These are phyloP conservation scores for Microthlaspi erraticum DNA, from an alignment of 345 rosid genomes.

Conservation along the genomic window DNA sequence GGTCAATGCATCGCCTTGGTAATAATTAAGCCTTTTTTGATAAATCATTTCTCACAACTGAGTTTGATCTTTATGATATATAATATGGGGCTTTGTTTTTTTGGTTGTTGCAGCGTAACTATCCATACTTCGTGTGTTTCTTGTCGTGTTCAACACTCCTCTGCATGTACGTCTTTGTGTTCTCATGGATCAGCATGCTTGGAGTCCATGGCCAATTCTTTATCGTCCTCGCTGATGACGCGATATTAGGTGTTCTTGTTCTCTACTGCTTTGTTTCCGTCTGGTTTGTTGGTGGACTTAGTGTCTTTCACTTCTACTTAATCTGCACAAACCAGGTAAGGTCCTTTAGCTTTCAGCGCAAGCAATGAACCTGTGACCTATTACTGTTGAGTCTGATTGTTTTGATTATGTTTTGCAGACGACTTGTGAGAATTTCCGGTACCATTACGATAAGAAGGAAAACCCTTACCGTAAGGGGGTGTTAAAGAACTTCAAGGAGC, in stretches of 20 bases:
- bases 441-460: conserved; percentile 71
- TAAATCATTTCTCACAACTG: conserved; percentile 12
- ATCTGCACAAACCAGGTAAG: conserved; percentile 78
- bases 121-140: conserved; percentile 73
- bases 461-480: conserved; percentile 61
- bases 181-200: conserved; percentile 67
- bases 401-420: conserved; percentile 51
- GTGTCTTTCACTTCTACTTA: conserved; percentile 68
- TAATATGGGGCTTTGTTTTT: neutral
- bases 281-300: conserved; percentile 86
- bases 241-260: conserved; percentile 51
- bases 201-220: conserved; percentile 50
- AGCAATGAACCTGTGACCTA: neutral
- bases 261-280: conserved; percentile 64
- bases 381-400: conserved; percentile 10
- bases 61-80: conserved; percentile 13
- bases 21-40: conserved; percentile 54
- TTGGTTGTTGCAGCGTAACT: conserved; percentile 69
- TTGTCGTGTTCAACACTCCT: conserved; percentile 64
- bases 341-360: neutral
- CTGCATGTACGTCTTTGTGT: conserved; percentile 66
- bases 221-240: conserved; percentile 49
- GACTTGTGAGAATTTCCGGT: conserved; percentile 75
- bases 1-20: conserved; percentile 94
- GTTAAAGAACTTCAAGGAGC: conserved; percentile 54